phyloP scores from a whole-genome alignment of 2,329 filamentous ascomycete species.

The Kalaharituber pfeilii region DNA sequence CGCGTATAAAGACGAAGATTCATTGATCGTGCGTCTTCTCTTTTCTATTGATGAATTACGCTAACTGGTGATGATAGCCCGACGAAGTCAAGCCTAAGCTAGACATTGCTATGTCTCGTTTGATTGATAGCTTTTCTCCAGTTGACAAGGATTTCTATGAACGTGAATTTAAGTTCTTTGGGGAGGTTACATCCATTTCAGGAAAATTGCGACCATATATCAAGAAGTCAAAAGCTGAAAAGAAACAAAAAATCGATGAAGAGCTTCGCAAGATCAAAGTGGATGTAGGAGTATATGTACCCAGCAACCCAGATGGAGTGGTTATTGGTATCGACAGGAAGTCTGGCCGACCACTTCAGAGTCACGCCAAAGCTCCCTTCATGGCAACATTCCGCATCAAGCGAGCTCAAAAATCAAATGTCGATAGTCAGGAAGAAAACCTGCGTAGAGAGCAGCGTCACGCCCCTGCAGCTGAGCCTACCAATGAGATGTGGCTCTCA shows the following conservation, averaged over 20 bases:
- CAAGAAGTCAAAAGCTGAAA: constrained; percentile 81
- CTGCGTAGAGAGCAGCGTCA: constrained; percentile 14
- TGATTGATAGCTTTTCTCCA: constrained; percentile 64
- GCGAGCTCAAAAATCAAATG: constrained; percentile 43
- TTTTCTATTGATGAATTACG: background rate
- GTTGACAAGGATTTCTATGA: constrained; percentile 78
- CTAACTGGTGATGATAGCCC: constrained; percentile 35
- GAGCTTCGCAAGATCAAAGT: constrained; percentile 94
- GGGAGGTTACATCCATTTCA: constrained; percentile 86
- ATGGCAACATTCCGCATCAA: constrained; percentile 98
- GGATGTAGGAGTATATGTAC: constrained; percentile 90
- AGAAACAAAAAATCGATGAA: constrained; percentile 98
- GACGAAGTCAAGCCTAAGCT: constrained; percentile 86
- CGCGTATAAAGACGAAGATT: constrained; percentile 92
- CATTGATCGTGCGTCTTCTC: constrained; percentile 47
- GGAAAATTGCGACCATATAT: constrained; percentile 90
- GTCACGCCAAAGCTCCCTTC: constrained; percentile 93
- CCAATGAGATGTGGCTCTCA: constrained; percentile 90
- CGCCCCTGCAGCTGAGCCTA: constrained; percentile 22
- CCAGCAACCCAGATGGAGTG: constrained; percentile 89
- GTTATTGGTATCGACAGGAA: constrained; percentile 97
- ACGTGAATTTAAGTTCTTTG: constrained; percentile 93
- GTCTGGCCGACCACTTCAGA: constrained; percentile 91
- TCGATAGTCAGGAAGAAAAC: constrained; percentile 30
- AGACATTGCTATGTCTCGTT: constrained; percentile 69